These are phyloP conservation scores for Aspergillus sp. DNA, from an alignment of 2,329 filamentous ascomycete species.

Conservation along the genomic window DNA sequence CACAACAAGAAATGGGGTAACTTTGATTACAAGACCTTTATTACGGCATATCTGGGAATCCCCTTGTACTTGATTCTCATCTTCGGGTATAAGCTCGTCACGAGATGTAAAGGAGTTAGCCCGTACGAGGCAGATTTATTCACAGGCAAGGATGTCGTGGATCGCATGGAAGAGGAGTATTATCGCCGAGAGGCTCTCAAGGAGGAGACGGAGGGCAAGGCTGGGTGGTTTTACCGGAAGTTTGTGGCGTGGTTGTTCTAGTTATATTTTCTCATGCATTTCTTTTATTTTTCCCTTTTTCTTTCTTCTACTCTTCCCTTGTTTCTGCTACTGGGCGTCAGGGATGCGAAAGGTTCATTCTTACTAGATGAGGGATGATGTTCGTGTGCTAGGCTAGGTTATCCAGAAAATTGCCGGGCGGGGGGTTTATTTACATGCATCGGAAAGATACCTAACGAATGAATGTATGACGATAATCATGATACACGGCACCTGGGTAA, in stretches of 20 bases:
- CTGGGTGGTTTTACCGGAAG: conserved; percentile 58
- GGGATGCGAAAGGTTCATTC: too few relatives aligned
- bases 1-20: conserved; percentile 49
- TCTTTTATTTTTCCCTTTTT: not conserved
- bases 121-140: conserved; percentile 68
- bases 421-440: too few relatives aligned
- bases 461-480: too few relatives aligned
- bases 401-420: too few relatives aligned
- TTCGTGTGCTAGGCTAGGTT: too few relatives aligned
- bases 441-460: too few relatives aligned
- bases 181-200: conserved; percentile 52
- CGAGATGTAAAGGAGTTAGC: conserved; percentile 57
- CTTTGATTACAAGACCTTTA: conserved; percentile 75
- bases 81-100: conserved; percentile 66
- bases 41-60: conserved; percentile 76
- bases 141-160: conserved; percentile 71
- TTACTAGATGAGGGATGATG: too few relatives aligned
- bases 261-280: not conserved
- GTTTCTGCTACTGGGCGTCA: too few relatives aligned
- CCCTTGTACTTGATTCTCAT: conserved; percentile 71
- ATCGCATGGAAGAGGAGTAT: conserved; percentile 71
- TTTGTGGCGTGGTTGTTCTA: conserved; percentile 65
- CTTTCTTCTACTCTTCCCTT: not conserved
- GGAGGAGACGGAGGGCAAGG: conserved; percentile 37
- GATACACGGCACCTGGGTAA: too few relatives aligned